These are phyloP conservation scores for Parascedosporium putredinis DNA, from an alignment of 2,329 filamentous ascomycete species.

Conservation along the genomic window DNA sequence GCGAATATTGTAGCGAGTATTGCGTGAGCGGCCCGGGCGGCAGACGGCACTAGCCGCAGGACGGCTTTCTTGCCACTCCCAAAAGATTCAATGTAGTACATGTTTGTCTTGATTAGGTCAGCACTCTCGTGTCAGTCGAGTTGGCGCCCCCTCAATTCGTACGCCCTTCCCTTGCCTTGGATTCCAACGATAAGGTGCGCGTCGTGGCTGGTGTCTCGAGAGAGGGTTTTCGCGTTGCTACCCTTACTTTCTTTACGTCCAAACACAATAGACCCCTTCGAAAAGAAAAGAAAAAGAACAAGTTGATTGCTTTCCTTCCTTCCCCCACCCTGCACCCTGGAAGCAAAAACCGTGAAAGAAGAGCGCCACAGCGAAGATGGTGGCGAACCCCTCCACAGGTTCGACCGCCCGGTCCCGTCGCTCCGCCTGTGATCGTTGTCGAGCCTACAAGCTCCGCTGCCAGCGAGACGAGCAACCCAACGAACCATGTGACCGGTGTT, in stretches of 20 bases:
- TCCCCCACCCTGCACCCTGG: not conserved
- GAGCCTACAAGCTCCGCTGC: slow-evolving; percentile 6
- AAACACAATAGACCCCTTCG: not conserved
- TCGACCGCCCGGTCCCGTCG: slow-evolving; percentile 1
- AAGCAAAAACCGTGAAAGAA: not conserved
- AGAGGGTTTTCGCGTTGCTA: not conserved
- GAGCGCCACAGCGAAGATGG: not conserved
- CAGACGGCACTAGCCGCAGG: not conserved
- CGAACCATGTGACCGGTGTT: slow-evolving; percentile 5
- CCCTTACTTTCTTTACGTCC: not conserved
- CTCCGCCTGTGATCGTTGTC: slow-evolving; percentile 6
- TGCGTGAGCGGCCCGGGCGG: not conserved
- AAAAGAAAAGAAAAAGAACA: not conserved
- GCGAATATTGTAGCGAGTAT: not conserved
- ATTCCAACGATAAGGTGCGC: not conserved
- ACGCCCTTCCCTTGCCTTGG: not conserved
- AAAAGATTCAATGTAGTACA: not conserved
- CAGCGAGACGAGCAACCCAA: slow-evolving; percentile 5
- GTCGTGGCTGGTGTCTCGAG: not conserved
- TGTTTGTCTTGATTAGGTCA: not conserved
- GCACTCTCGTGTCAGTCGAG: not conserved
- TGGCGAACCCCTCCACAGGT: not conserved
- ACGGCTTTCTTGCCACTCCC: not conserved
- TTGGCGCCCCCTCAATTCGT: not conserved
- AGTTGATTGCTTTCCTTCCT: not conserved